phyloP scores from a whole-genome alignment of 1,284 basidiomycete genomes.

The Neonothopanus nambi region DNA sequence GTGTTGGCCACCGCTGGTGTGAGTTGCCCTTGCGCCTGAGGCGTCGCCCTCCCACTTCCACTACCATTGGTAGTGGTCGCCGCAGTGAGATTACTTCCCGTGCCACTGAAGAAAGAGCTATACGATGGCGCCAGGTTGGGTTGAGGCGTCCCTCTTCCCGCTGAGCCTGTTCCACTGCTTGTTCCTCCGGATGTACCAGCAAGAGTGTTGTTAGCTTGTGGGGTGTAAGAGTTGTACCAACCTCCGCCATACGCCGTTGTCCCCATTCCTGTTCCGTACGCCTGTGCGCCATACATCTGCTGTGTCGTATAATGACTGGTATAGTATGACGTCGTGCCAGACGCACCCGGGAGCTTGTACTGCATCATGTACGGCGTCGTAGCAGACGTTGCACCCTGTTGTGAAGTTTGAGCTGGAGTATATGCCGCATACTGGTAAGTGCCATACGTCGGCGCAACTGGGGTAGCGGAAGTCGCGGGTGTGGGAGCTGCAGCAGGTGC shows the following conservation, averaged over 20 bases:
- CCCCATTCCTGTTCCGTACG: conserved; percentile 23
- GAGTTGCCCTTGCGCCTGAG: conserved; percentile 17
- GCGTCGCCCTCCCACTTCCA: conserved; percentile 18
- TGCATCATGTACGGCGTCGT: conserved; percentile 16
- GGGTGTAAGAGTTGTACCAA: conserved; percentile 12
- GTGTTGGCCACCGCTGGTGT: conserved; percentile 50
- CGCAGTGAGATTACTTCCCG: conserved; percentile 29
- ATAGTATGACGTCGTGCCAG: conserved; percentile 14
- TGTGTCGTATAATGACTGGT: conserved; percentile 1
- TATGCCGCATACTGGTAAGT: conserved; percentile 32
- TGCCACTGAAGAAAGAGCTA: conserved; percentile 12
- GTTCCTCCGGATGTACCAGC: conserved; percentile 24
- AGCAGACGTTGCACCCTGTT: conserved; percentile 24
- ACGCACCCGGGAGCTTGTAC: conserved; percentile 13
- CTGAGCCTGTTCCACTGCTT: too few species aligned
- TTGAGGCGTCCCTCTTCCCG: conserved; percentile 51
- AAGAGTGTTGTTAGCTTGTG: conserved; percentile 17
- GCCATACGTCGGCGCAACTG: conserved; percentile 27
- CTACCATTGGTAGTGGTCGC: conserved; percentile 25
- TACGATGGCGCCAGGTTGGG: conserved; percentile 26
- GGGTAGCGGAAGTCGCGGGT: conserved; percentile 24
- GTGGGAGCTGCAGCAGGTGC: conserved; percentile 34
- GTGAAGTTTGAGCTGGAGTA: conserved; percentile 25
- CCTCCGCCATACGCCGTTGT: conserved; percentile 18
- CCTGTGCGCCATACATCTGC: conserved; percentile 1